Percentiles rank a stretch among this genome's conserved stretches.
phyloP scores from a whole-genome alignment of 768 basidiomycete species.

The Termitomyces titanicus region DNA sequence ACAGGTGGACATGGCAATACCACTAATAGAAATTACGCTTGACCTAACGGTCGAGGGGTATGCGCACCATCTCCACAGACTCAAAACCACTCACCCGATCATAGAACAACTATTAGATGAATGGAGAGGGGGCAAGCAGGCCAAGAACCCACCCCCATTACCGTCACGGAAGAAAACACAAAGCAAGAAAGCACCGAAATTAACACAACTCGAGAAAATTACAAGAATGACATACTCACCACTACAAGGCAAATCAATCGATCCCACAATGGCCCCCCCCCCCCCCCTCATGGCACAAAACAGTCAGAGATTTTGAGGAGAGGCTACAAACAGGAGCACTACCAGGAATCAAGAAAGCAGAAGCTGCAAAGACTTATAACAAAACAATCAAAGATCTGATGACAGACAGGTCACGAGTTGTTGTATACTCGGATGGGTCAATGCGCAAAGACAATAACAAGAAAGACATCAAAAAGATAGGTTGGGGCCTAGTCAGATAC shows the following conservation, averaged over 20 bases:
- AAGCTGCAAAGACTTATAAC: background rate
- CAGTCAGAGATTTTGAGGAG: background rate
- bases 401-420: background rate
- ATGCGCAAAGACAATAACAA: background rate
- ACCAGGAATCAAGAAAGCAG: background rate
- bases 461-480: too few relatives aligned
- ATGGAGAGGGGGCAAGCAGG: background rate
- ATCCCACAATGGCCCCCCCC: background rate
- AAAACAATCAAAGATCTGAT: background rate
- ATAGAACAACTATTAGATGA: background rate
- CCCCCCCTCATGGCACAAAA: conserved; percentile 4
- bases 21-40: conserved; percentile 22
- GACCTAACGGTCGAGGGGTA: conserved; percentile 5
- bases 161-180: conserved; percentile 6
- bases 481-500: too few relatives aligned
- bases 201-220: conserved; percentile 8
- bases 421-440: background rate
- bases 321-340: background rate
- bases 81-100: conserved; percentile 2
- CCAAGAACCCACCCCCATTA: conserved; percentile 17
- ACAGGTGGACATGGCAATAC: conserved; percentile 30
- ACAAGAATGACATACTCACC: conserved; percentile 3
- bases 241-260: background rate
- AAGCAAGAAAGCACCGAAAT: background rate
- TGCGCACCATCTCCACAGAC: conserved; percentile 23